Conservation (phyloP, 768 basidiomycete genomes). For the Cystofilobasidium macerans region DNA sequence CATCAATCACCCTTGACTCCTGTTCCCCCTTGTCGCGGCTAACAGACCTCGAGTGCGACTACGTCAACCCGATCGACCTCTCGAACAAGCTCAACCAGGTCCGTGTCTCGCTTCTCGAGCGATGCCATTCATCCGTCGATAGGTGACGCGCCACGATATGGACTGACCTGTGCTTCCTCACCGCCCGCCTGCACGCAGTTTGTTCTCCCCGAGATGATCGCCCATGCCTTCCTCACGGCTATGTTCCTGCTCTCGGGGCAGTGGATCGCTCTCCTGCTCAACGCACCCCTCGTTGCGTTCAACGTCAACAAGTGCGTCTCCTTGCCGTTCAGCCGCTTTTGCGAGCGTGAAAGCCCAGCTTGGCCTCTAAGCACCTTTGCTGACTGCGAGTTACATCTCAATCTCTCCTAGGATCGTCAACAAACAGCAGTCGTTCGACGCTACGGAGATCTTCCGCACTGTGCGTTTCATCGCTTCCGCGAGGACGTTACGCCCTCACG, state of each 20-base stretch:
- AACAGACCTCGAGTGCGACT: constrained; percentile 43
- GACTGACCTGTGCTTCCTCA: neutral
- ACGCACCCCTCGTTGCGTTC: constrained; percentile 72
- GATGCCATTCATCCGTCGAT: neutral
- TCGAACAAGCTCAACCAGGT: constrained; percentile 99
- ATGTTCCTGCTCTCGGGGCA: constrained; percentile 91
- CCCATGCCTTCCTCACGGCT: constrained; percentile 79
- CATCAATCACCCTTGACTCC: neutral
- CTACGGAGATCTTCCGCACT: constrained; percentile 97
- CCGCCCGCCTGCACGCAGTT: constrained; percentile 50
- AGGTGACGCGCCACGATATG: neutral
- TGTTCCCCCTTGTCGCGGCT: neutral
- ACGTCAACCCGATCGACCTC: constrained; percentile 99
- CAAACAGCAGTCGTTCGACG: constrained; percentile 97
- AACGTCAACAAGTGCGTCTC: constrained; percentile 83
- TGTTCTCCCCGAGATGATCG: constrained; percentile 88
- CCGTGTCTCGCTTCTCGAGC: constrained; percentile 29
- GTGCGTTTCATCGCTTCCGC: constrained; percentile 41
- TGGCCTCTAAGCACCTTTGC: neutral
- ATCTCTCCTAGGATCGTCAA: constrained; percentile 58
- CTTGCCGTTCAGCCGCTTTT: neutral
- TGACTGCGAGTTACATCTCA: neutral
- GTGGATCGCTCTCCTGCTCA: constrained; percentile 85
- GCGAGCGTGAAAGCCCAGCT: neutral
- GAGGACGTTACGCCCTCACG: too few species aligned